Evolutionary conservation across 257 asterid species (phyloP).

Genomic region (Fraxinus americana): DNA sequence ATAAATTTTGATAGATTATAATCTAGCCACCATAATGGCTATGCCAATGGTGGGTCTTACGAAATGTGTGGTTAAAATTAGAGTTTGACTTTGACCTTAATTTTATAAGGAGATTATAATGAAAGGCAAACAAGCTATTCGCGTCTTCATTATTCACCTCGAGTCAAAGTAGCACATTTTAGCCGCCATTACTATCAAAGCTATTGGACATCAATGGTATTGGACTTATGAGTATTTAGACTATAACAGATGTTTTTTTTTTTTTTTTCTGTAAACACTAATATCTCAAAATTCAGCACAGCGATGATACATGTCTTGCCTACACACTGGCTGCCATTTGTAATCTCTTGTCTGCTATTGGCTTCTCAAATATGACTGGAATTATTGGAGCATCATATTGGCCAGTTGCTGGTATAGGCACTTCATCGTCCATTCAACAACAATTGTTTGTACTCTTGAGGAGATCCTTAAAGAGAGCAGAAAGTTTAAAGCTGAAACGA

Average conservation of each 20-base stretch:
- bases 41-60: neutral
- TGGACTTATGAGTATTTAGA: too few species aligned
- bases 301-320: conserved; percentile 90
- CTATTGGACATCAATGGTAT: too few species aligned
- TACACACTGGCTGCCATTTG: conserved; percentile 85
- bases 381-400: conserved; percentile 78
- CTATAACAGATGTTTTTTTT: neutral
- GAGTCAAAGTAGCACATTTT: neutral
- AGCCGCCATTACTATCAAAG: neutral
- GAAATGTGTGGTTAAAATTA: too few species aligned
- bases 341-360: conserved; percentile 77
- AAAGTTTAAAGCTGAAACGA: conserved; percentile 73
- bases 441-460: conserved; percentile 83
- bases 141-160: neutral
- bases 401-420: conserved; percentile 68
- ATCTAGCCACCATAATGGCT: neutral
- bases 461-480: conserved; percentile 92
- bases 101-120: too few species aligned
- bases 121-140: neutral
- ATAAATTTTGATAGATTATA: neutral
- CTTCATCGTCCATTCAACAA: conserved; percentile 82
- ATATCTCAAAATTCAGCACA: conserved; percentile 59
- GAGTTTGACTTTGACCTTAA: too few species aligned
- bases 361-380: conserved; percentile 74
- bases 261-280: neutral